Evolutionary conservation across 768 basidiomycete genomes (phyloP).

Genomic region (Psilocybe cubensis): DNA sequence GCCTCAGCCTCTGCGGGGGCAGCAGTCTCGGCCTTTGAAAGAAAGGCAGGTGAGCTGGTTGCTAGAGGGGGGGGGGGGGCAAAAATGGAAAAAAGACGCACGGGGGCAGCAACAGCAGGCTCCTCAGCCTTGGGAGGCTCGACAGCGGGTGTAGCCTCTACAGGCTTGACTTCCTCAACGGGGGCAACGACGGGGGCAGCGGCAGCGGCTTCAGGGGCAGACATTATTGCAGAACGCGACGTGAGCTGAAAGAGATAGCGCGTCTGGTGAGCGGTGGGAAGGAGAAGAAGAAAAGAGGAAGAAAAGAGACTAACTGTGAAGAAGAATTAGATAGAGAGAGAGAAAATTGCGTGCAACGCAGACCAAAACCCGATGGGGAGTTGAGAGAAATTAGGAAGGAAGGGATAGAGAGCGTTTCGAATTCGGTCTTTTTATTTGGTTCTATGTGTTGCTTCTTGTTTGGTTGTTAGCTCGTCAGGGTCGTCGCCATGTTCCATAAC

Average conservation of each 20-base stretch:
- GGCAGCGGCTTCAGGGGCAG: conserved; percentile 68
- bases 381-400: conserved; percentile 63
- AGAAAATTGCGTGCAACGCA: conserved; percentile 56
- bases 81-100: conserved; percentile 14
- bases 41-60: not conserved
- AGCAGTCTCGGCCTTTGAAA: conserved; percentile 24
- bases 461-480: conserved; percentile 43
- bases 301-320: conserved; percentile 39
- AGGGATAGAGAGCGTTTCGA: conserved; percentile 49
- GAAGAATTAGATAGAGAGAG: conserved; percentile 57
- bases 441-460: conserved; percentile 45
- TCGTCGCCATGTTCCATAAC: conserved; percentile 27
- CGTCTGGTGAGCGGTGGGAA: not conserved
- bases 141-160: conserved; percentile 34
- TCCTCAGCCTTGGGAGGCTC: conserved; percentile 47
- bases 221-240: conserved; percentile 77
- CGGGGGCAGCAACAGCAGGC: conserved; percentile 42
- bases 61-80: not conserved
- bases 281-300: conserved; percentile 15
- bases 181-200: conserved; percentile 41
- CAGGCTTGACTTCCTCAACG: conserved; percentile 31
- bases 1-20: conserved; percentile 35
- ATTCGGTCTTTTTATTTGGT: conserved; percentile 51
- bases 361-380: conserved; percentile 47
- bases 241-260: conserved; percentile 44